A percentile compares a stretch with the other conserved stretches of the same genome.
phyloP scores from a whole-genome alignment of 495 filamentous ascomycete species.

The Xylaria curta region DNA sequence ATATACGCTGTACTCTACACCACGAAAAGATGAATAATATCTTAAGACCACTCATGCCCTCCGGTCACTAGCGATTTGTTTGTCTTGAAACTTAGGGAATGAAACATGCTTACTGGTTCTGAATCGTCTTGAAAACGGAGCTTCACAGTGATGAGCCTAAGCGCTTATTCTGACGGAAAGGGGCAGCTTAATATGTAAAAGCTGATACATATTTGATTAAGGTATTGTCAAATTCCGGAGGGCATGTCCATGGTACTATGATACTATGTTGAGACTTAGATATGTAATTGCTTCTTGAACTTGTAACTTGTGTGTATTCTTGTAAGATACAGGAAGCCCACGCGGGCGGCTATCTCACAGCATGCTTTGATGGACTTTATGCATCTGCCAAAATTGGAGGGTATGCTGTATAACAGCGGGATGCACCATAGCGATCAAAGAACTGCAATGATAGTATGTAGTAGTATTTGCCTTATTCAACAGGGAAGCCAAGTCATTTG shows the following conservation, averaged over 20 bases:
- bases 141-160: neutral
- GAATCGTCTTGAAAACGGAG: neutral
- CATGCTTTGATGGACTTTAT: too few relatives aligned
- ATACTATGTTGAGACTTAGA: too few relatives aligned
- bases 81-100: neutral
- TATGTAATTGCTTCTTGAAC: too few relatives aligned
- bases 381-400: too few relatives aligned
- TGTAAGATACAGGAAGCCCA: too few relatives aligned
- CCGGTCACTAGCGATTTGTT: neutral
- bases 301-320: too few relatives aligned
- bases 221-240: neutral
- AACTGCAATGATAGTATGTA: too few relatives aligned
- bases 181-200: neutral
- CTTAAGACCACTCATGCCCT: neutral
- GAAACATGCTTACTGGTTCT: neutral
- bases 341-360: too few relatives aligned
- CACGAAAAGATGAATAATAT: neutral
- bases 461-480: neutral
- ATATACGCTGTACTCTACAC: conserved; percentile 24
- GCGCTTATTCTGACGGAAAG: neutral
- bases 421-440: too few relatives aligned
- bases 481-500: neutral
- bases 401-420: too few relatives aligned
- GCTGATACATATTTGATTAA: neutral
- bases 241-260: neutral